Evolutionary conservation across 257 asterid genomes (phyloP).

Genomic region (Solanum medicagineum): DNA sequence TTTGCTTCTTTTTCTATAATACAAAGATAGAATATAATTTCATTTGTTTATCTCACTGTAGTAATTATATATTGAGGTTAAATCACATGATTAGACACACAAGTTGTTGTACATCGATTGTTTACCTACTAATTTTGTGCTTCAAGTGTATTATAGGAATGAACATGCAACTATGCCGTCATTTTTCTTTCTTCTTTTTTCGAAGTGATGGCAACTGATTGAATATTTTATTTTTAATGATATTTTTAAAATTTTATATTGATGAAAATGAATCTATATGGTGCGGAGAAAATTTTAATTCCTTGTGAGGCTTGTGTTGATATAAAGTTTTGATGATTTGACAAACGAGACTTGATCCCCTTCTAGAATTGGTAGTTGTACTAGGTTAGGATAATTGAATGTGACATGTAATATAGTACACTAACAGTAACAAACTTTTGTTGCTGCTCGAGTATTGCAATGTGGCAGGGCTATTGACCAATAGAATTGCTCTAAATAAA

Average conservation of each 20-base stretch:
- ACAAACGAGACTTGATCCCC: no score
- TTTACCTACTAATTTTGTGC: not conserved
- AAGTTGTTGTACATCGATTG: not conserved
- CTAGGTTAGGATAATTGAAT: no score
- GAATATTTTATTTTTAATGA: not conserved
- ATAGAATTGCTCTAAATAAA: no score
- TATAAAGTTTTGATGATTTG: no score
- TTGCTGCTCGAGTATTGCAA: no score
- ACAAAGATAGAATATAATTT: not conserved
- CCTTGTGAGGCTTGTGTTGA: not conserved
- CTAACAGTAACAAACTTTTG: no score
- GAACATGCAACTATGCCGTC: not conserved
- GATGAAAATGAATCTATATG: not conserved
- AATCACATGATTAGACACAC: not conserved
- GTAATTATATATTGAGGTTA: not conserved
- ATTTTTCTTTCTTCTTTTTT: not conserved
- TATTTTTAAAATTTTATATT: not conserved
- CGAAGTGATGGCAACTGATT: not conserved
- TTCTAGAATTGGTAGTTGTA: no score
- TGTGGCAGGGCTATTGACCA: no score
- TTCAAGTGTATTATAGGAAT: not conserved
- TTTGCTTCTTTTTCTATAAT: not conserved
- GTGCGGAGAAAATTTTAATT: not conserved
- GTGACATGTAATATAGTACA: no score
- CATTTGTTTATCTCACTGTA: not conserved